Base-by-base conservation (phyloP, 768 basidiomycete genomes). In the Pisolithus albus region DNA sequence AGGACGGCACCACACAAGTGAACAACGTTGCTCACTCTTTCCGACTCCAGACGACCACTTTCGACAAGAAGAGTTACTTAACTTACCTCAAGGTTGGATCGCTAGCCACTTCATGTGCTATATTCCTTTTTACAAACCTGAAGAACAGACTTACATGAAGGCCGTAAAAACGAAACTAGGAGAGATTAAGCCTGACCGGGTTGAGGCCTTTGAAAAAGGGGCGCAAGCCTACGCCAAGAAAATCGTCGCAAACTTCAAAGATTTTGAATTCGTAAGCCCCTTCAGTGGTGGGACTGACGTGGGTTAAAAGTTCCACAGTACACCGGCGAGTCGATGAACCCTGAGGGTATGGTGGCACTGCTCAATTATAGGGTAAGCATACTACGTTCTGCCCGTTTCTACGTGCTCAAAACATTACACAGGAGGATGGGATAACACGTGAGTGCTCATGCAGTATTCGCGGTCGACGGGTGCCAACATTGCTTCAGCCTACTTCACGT, bases 21-120 rank as follows among this genome's bases (percentile, higher is more conserved):
- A 98, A 93, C 85, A 92, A 98, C 70, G 77, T 98, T 57, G 83
- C 83, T 47, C 72, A 91, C 75, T 92, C 92, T 38, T 93, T 94
- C 84, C 87, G 94, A 61, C 85, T 99, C 53, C 81, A 87, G 62
- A 18, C 64, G 26, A 94, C 91, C 11, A 2, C 63, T 1, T 98
- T 93, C 69, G 92, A 96, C 75, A 98, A 97, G 73, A 95, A 94
- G 71, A 68, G 72, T n/a, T 98, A 78, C 69, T 70, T 88, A 38
- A 64, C 75, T 9, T 83, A 92, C 66, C 81, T 98, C 66, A 98
- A 95, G 79, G 91, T 83, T 19, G 47, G 23, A 40, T 58, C 6
- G 46, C 32, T 19, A n/a, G 23, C 24, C 28, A 11, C 24, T n/a
- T 26, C 10, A 7, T 49, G 0, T 21, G 13, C 9, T n/a, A 15